Conservation (phyloP, 2,329 filamentous ascomycete species). For the Penicillium psychrosexuale region DNA sequence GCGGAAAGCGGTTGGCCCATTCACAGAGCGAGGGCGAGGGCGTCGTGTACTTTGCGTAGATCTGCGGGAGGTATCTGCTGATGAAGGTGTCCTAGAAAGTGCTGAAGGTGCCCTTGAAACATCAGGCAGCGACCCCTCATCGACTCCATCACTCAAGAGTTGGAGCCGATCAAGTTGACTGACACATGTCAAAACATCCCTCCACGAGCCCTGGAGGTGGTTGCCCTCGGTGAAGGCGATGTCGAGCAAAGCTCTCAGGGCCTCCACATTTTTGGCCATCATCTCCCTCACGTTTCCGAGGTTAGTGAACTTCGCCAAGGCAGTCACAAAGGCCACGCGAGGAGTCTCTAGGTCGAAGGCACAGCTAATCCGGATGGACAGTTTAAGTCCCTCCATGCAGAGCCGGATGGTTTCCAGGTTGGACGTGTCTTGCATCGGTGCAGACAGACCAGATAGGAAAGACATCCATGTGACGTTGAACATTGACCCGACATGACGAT, state of each 20-base stretch:
- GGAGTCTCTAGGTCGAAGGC: conserved; percentile 92
- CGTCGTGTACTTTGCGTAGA: conserved; percentile 59
- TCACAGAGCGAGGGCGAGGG: conserved; percentile 47
- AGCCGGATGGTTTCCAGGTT: conserved; percentile 88
- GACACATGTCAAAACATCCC: conserved; percentile 90
- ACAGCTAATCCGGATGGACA: conserved; percentile 90
- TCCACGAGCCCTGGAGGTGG: conserved; percentile 83
- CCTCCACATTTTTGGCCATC: conserved; percentile 93
- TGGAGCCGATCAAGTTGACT: conserved; percentile 95
- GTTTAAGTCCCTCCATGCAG: conserved; percentile 91
- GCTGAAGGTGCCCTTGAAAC: conserved; percentile 74
- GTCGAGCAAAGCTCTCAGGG: conserved; percentile 85
- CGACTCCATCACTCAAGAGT: conserved; percentile 88
- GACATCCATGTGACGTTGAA: conserved; percentile 99
- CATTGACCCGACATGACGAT: conserved; percentile 95
- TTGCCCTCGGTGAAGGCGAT: conserved; percentile 93
- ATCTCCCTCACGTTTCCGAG: conserved; percentile 94
- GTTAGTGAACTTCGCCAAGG: conserved; percentile 89
- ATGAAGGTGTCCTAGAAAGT: conserved; percentile 71
- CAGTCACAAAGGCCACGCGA: conserved; percentile 89
- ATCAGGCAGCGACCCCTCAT: conserved; percentile 88
- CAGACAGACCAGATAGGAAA: conserved; percentile 90
- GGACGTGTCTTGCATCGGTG: conserved; percentile 87
- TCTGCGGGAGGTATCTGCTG: conserved; percentile 58
- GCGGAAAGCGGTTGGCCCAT: conserved; percentile 56